Conservation (phyloP, 495 filamentous ascomycete genomes). For the Talaromyces liani region DNA sequence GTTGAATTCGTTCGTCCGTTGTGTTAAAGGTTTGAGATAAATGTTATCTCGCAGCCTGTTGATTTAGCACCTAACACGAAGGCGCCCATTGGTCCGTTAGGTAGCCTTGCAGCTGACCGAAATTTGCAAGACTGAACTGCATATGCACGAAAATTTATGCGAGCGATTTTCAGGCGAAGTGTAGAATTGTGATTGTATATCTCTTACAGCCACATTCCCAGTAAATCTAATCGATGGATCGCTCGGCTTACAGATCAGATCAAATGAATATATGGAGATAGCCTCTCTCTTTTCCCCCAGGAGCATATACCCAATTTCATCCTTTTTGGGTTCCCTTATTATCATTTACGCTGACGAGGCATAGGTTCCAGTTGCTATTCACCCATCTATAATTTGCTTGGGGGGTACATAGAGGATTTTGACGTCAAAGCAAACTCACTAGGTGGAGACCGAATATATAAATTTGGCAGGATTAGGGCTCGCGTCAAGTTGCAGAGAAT, state of each 20-base stretch:
- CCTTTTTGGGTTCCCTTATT: no score
- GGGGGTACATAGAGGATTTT: not conserved
- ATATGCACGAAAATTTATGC: not conserved
- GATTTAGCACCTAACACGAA: not conserved
- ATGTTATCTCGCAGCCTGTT: not conserved
- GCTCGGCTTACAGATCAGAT: no score
- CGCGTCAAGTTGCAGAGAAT: no score
- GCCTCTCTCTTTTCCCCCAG: no score
- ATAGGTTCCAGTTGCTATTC: not conserved
- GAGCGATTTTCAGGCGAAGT: not conserved
- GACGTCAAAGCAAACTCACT: no score
- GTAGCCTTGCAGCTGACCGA: not conserved
- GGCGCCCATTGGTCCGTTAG: not conserved
- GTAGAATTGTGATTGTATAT: not conserved
- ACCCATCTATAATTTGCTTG: not conserved
- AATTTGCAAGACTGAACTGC: not conserved
- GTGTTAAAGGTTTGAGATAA: not conserved
- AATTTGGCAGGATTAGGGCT: no score
- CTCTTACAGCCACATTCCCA: no score
- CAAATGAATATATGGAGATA: no score
- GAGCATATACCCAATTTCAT: no score
- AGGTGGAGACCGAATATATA: no score
- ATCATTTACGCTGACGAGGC: not conserved
- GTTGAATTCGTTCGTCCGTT: not conserved
- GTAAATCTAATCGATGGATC: no score